A percentile compares a stretch with the other conserved stretches of the same genome.
These are phyloP conservation scores for Artemisia argyi DNA, from an alignment of 129 eudicot genomes.

Conservation along the genomic window DNA sequence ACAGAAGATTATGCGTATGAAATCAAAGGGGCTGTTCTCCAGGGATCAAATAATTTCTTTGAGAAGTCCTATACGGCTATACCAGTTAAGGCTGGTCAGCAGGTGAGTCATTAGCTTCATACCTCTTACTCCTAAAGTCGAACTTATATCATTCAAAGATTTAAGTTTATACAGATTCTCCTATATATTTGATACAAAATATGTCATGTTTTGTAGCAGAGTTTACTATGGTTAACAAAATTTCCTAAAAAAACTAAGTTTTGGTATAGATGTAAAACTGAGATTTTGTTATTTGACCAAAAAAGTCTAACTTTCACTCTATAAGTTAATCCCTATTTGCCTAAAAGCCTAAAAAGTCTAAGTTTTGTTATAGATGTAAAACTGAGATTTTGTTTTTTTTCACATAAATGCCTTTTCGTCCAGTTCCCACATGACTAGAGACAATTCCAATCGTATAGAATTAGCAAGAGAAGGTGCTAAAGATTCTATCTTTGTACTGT, in stretches of 20 bases:
- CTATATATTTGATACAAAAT: background rate
- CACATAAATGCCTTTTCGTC: too few relatives aligned
- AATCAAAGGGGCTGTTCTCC: slow-evolving; percentile 92
- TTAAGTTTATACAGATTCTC: background rate
- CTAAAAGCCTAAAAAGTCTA: too few relatives aligned
- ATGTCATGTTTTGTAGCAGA: background rate
- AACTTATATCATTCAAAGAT: background rate
- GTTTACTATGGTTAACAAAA: background rate
- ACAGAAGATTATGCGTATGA: slow-evolving; percentile 81
- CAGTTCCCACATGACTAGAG: too few relatives aligned
- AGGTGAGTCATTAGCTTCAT: slow-evolving; percentile 47
- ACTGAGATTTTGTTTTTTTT: too few relatives aligned
- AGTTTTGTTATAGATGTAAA: too few relatives aligned
- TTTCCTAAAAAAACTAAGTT: too few relatives aligned
- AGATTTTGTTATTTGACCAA: slow-evolving; percentile 11
- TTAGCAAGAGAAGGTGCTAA: too few relatives aligned
- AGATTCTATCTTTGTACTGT: too few relatives aligned
- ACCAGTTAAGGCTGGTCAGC: slow-evolving; percentile 89
- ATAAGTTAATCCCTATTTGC: too few relatives aligned
- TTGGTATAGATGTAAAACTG: slow-evolving; percentile 6
- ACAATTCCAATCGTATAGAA: too few relatives aligned
- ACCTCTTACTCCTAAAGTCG: slow-evolving; percentile 18
- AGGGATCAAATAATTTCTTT: slow-evolving; percentile 86
- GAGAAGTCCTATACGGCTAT: too few relatives aligned
- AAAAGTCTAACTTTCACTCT: background rate